Conservation (phyloP, 1,284 basidiomycete genomes). For the Apiotrichum laibachii region DNA sequence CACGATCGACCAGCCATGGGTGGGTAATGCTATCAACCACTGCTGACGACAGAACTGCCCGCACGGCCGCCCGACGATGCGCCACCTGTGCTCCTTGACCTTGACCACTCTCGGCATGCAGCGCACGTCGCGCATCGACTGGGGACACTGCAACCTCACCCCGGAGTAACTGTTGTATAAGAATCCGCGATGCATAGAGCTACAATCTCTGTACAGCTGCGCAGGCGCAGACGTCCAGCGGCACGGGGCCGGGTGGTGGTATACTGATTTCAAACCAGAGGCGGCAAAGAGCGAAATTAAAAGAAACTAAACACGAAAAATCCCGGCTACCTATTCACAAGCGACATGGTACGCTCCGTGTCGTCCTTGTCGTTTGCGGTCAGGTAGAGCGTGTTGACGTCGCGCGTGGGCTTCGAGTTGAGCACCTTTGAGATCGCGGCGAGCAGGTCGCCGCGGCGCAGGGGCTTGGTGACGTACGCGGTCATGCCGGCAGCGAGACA, state of each 20-base stretch:
- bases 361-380: constrained; percentile 1
- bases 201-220: constrained; percentile 1
- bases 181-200: constrained; percentile 6
- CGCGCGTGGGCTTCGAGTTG: constrained; percentile 20
- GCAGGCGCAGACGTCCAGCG: not conserved
- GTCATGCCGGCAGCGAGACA: constrained; percentile 75
- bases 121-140: constrained; percentile 10
- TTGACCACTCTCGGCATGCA: not conserved
- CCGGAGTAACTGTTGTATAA: not conserved
- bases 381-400: constrained; percentile 2
- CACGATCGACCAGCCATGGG: constrained; percentile 91
- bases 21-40: constrained; percentile 24
- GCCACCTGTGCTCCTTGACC: constrained; percentile 59
- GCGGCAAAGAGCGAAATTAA: not conserved
- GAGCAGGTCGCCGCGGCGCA: constrained; percentile 47
- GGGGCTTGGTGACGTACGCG: constrained; percentile 23
- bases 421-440: constrained; percentile 49
- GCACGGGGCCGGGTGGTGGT: not conserved
- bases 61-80: constrained; percentile 93
- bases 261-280: not conserved
- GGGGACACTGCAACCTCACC: not conserved
- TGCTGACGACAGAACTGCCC: constrained; percentile 71
- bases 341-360: constrained; percentile 2
- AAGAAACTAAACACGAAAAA: not conserved
- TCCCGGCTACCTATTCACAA: not conserved